Percentiles rank a stretch among this genome's conserved stretches.
These are phyloP conservation scores for Lenzites betulinus DNA, from an alignment of 768 basidiomycete species.

Conservation along the genomic window DNA sequence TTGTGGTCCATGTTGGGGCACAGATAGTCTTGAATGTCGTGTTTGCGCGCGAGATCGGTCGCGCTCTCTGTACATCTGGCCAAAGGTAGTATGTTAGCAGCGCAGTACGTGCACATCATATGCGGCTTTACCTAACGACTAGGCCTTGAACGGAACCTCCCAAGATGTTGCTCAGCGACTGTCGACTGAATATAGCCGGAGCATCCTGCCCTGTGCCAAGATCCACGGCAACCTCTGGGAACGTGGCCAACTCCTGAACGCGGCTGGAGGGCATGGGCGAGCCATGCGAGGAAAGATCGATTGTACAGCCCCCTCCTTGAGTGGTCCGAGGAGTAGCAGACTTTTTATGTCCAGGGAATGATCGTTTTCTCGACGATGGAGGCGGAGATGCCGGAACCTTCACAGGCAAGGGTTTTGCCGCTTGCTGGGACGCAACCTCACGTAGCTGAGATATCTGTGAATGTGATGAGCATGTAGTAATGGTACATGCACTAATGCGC, in stretches of 20 bases:
- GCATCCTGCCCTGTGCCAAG: conserved; percentile 22
- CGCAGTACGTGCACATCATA: no score
- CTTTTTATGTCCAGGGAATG: not conserved
- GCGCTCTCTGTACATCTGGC: conserved; percentile 18
- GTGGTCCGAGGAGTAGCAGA: not conserved
- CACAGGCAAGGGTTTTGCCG: not conserved
- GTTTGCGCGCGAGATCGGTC: conserved; percentile 34
- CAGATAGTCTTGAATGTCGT: conserved; percentile 42
- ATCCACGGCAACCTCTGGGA: conserved; percentile 31
- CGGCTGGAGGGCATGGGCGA: conserved; percentile 27
- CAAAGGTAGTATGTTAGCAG: no score
- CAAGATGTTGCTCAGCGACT: conserved; percentile 39
- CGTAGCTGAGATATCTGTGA: not conserved
- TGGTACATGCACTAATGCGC: no score
- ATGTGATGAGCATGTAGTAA: not conserved
- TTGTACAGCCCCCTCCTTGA: not conserved
- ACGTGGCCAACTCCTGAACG: conserved; percentile 24
- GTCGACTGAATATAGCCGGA: conserved; percentile 42
- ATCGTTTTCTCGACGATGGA: not conserved
- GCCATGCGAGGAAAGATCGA: conserved; percentile 12
- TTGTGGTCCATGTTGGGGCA: conserved; percentile 55
- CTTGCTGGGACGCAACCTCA: not conserved
- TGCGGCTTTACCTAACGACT: conserved; percentile 16
- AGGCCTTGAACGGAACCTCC: conserved; percentile 41
- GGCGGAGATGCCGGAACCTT: not conserved